Evolutionary conservation across 176 grass and related monocot species (phyloP).

Genomic region (Carex kokanica): DNA sequence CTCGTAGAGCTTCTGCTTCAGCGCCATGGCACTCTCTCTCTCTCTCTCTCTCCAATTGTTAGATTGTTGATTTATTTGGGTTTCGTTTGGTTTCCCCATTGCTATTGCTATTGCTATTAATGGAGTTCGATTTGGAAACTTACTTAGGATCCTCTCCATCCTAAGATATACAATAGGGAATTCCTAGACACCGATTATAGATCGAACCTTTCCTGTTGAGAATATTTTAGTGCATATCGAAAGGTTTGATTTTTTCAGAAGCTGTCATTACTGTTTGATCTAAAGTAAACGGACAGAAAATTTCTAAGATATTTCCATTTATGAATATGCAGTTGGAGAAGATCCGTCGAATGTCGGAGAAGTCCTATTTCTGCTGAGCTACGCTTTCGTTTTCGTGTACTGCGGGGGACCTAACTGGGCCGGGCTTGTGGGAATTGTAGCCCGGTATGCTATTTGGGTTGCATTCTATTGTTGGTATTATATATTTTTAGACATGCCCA

Average conservation of each 20-base stretch:
- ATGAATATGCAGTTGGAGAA: not conserved
- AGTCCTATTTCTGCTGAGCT: not conserved
- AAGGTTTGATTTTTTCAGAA: not conserved
- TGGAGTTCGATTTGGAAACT: not conserved
- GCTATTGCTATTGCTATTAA: not conserved
- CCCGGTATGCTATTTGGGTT: not conserved
- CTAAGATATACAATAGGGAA: not conserved
- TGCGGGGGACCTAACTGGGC: not conserved
- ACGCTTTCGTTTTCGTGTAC: conserved; percentile 15
- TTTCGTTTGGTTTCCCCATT: not conserved
- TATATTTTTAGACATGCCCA: not conserved
- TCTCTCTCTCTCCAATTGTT: not conserved
- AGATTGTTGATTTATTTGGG: conserved; percentile 2
- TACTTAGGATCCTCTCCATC: not conserved
- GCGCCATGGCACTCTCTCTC: conserved; percentile 42
- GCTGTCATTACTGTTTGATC: not conserved
- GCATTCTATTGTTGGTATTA: not conserved
- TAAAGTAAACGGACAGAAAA: not conserved
- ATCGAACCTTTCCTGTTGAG: not conserved
- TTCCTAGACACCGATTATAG: not conserved
- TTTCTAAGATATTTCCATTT: not conserved
- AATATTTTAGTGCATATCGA: not conserved
- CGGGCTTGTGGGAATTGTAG: not conserved
- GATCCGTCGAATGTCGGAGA: not conserved
- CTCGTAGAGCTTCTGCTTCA: conserved; percentile 70